These are phyloP conservation scores for Penicillium psychrosexuale DNA, from an alignment of 2,329 filamentous ascomycete species.

Conservation along the genomic window DNA sequence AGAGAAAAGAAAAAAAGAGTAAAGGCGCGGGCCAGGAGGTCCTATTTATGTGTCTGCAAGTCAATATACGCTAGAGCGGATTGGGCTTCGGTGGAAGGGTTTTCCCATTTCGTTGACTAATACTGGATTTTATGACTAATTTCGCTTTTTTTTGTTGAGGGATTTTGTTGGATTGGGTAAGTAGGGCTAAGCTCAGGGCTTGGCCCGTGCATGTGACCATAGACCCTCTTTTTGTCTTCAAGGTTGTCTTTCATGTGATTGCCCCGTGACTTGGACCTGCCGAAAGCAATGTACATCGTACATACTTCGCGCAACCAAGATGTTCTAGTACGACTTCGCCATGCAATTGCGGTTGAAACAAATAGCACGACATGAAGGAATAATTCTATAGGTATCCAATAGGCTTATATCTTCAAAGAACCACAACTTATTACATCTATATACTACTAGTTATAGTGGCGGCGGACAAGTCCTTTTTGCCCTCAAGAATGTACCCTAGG, in stretches of 20 bases:
- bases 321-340: background rate
- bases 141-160: background rate
- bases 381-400: background rate
- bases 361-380: background rate
- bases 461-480: background rate
- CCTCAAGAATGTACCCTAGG: conserved; percentile 9
- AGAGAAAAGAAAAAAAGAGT: conserved; percentile 40
- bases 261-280: background rate
- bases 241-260: conserved; percentile 2
- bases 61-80: conserved; percentile 23
- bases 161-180: background rate
- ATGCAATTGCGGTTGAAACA: background rate
- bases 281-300: background rate
- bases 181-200: conserved; percentile 1
- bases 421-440: background rate
- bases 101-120: conserved; percentile 7
- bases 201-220: fast-evolving
- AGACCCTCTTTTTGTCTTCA: background rate
- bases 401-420: background rate
- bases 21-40: conserved; percentile 12
- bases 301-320: background rate
- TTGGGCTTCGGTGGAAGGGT: conserved; percentile 14
- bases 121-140: conserved; percentile 1
- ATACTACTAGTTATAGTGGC: background rate
- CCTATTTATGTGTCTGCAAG: conserved; percentile 31